A percentile compares a stretch with the other conserved stretches of the same genome.
phyloP scores from a whole-genome alignment of 2,329 filamentous ascomycete species.

The Emergomyces pasteurianus region DNA sequence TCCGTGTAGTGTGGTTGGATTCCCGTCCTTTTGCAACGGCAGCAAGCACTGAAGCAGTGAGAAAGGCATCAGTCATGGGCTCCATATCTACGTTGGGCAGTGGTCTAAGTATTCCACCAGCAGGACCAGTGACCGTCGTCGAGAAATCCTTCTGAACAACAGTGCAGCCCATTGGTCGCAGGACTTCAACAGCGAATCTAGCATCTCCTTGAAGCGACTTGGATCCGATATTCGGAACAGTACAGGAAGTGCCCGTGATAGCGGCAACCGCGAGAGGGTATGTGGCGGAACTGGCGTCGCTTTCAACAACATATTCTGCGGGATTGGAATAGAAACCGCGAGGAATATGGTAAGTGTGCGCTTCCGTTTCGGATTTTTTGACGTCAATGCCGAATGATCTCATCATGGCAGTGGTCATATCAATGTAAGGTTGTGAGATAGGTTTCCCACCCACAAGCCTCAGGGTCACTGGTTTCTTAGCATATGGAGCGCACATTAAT shows the following conservation, averaged over 20 bases:
- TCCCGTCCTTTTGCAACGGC: slow-evolving; percentile 68
- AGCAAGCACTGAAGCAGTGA: slow-evolving; percentile 85
- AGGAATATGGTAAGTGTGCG: slow-evolving; percentile 89
- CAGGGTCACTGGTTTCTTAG: slow-evolving; percentile 83
- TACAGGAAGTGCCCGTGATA: slow-evolving; percentile 91
- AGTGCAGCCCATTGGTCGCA: slow-evolving; percentile 84
- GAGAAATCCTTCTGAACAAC: slow-evolving; percentile 76
- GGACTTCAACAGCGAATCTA: slow-evolving; percentile 79
- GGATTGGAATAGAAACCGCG: slow-evolving; percentile 75
- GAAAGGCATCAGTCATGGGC: slow-evolving; percentile 96
- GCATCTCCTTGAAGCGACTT: slow-evolving; percentile 89
- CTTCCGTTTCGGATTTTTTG: slow-evolving; percentile 60
- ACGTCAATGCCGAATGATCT: slow-evolving; percentile 76
- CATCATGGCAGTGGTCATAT: slow-evolving; percentile 99
- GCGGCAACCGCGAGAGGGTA: slow-evolving; percentile 91
- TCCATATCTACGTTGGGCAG: slow-evolving; percentile 90
- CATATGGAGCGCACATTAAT: slow-evolving; percentile 92
- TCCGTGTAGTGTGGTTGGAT: slow-evolving; percentile 56
- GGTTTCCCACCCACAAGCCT: slow-evolving; percentile 90
- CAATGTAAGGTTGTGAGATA: slow-evolving; percentile 92
- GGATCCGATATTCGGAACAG: slow-evolving; percentile 89
- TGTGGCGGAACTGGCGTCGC: slow-evolving; percentile 93
- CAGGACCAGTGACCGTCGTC: slow-evolving; percentile 87
- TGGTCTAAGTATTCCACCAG: slow-evolving; percentile 57
- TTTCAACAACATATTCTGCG: slow-evolving; percentile 78